A percentile compares a stretch with the other conserved stretches of the same genome.
Evolutionary conservation across 179 eudicot species (phyloP).

Genomic region (Beta corolliflora): DNA sequence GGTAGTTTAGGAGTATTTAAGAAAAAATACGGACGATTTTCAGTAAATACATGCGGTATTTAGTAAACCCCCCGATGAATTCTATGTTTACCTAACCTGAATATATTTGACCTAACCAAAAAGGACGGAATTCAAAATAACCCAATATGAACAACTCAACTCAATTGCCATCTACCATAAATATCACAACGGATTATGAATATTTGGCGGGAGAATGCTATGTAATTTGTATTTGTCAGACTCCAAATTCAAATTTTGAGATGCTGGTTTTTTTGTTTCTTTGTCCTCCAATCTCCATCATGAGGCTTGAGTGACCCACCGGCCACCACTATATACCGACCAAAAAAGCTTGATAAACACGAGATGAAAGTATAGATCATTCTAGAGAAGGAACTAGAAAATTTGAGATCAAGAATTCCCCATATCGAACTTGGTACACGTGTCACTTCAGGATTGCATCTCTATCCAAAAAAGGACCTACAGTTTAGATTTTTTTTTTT

Average conservation of each 20-base stretch:
- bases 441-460: conserved; percentile 4
- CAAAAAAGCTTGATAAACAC: neutral
- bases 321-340: neutral
- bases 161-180: neutral
- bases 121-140: too few relatives aligned
- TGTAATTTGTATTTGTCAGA: too few relatives aligned
- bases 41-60: too few relatives aligned
- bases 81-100: too few relatives aligned
- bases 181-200: neutral
- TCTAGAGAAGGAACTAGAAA: neutral
- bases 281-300: neutral
- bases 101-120: too few relatives aligned
- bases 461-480: neutral
- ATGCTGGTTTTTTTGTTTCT: neutral
- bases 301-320: neutral
- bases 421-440: conserved; percentile 4
- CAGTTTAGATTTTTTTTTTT: too few relatives aligned
- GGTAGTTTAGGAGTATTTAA: too few relatives aligned
- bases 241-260: too few relatives aligned
- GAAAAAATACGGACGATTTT: too few relatives aligned
- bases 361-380: neutral
- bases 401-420: neutral
- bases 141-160: too few relatives aligned
- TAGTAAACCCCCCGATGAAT: too few relatives aligned
- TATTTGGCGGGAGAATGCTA: neutral